These are phyloP conservation scores for Scheffersomyces segobiensis DNA, from an alignment of 1,139 yeast genomes.

Conservation along the genomic window DNA sequence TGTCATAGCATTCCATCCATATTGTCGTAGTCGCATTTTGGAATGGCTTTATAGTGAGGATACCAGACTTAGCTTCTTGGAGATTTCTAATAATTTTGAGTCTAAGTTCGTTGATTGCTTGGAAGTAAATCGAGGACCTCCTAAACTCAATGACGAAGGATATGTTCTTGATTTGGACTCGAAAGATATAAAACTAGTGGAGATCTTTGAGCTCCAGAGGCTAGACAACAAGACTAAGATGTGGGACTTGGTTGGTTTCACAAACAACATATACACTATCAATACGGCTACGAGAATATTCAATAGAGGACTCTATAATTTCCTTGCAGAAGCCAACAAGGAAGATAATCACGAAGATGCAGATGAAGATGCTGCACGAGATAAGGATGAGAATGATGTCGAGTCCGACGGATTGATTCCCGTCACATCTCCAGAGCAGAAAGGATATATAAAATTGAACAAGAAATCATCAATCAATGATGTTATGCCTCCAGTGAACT, in stretches of 20 bases:
- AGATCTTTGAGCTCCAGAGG: constrained; percentile 71
- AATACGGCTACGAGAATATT: constrained; percentile 30
- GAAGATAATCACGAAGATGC: constrained; percentile 8
- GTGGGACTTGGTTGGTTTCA: constrained; percentile 63
- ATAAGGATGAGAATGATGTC: constrained; percentile 15
- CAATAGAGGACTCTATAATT: constrained; percentile 3
- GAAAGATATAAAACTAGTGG: constrained; percentile 42
- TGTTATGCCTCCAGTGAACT: constrained; percentile 56
- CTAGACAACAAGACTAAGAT: constrained; percentile 48
- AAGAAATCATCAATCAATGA: constrained; percentile 27
- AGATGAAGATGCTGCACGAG: not conserved
- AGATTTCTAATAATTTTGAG: constrained; percentile 49
- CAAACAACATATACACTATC: constrained; percentile 53
- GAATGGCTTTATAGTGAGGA: constrained; percentile 57
- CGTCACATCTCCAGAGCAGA: not conserved
- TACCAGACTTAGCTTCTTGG: constrained; percentile 52
- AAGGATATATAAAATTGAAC: constrained; percentile 7
- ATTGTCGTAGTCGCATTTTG: constrained; percentile 44
- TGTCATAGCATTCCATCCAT: constrained; percentile 56
- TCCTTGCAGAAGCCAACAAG: constrained; percentile 5
- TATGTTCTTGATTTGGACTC: not conserved
- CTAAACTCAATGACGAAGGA: not conserved
- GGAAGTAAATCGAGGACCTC: constrained; percentile 8
- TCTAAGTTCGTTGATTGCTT: constrained; percentile 31
- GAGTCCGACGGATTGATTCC: not conserved